Percentiles rank a stretch among this genome's conserved stretches.
Evolutionary conservation across 2,329 filamentous ascomycete species (phyloP).

Genomic region (Colletotrichum tropicicola): DNA sequence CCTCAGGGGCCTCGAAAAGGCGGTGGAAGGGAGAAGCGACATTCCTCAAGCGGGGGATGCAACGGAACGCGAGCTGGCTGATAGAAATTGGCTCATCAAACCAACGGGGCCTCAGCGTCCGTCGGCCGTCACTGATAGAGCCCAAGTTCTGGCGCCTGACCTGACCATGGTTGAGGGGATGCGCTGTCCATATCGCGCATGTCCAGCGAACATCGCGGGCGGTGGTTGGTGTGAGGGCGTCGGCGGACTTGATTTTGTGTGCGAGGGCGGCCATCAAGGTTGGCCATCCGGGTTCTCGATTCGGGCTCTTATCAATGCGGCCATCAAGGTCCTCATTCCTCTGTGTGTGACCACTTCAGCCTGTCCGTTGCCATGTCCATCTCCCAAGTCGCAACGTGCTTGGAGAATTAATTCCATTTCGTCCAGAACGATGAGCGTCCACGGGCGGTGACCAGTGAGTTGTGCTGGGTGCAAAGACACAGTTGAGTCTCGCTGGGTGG

Average conservation of each 20-base stretch:
- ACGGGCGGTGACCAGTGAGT: too few relatives aligned
- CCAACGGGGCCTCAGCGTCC: slow-evolving; percentile 5
- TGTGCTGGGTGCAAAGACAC: too few relatives aligned
- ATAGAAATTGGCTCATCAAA: slow-evolving; percentile 18
- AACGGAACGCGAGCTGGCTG: slow-evolving; percentile 11
- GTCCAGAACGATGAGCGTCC: too few relatives aligned
- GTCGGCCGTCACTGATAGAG: not conserved
- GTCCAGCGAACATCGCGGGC: not conserved
- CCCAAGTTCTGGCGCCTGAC: slow-evolving; percentile 1
- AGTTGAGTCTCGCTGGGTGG: too few relatives aligned
- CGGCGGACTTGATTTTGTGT: slow-evolving; percentile 3
- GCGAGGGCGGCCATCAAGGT: slow-evolving; percentile 28
- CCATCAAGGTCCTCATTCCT: slow-evolving; percentile 29
- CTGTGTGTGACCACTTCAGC: not conserved
- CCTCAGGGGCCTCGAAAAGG: not conserved
- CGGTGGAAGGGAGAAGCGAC: slow-evolving; percentile 16
- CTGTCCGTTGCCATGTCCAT: not conserved
- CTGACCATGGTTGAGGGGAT: not conserved
- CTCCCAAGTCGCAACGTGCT: too few relatives aligned
- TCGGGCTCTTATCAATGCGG: slow-evolving; percentile 14
- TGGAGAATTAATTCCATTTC: too few relatives aligned
- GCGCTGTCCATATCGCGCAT: slow-evolving; percentile 7
- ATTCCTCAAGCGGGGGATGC: not conserved
- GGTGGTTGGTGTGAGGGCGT: slow-evolving; percentile 14
- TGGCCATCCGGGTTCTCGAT: slow-evolving; percentile 29